Percentiles rank a stretch among this genome's conserved stretches.
phyloP scores from a whole-genome alignment of 2,329 filamentous ascomycete genomes.

The Neopestalotiopsis sp. region DNA sequence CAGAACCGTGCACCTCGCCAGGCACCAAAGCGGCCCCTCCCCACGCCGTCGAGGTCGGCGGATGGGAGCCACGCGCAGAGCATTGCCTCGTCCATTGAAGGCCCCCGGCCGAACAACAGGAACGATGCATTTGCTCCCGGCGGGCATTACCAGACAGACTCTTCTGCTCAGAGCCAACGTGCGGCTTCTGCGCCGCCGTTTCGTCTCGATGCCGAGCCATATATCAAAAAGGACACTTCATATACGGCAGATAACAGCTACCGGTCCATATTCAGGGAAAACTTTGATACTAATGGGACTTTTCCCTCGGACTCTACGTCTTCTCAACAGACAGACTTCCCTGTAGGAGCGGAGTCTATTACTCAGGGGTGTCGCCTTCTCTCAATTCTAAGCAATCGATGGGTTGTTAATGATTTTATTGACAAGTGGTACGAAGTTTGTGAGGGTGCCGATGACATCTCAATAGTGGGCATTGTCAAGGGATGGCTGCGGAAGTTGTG shows the following conservation, averaged over 20 bases:
- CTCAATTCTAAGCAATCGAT: conserved; percentile 35
- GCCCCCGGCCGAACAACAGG: background rate
- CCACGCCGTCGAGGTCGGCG: conserved; percentile 10
- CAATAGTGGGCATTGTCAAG: conserved; percentile 36
- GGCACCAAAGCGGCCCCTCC: background rate
- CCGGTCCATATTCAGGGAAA: conserved; percentile 10
- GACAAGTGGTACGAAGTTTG: conserved; percentile 34
- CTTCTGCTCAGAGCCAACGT: conserved; percentile 7
- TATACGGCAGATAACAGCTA: conserved; percentile 2
- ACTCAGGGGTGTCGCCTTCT: conserved; percentile 36
- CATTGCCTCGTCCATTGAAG: background rate
- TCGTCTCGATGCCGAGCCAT: conserved; percentile 8
- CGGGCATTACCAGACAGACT: background rate
- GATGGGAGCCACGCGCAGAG: background rate
- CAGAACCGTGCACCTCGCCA: conserved; percentile 14
- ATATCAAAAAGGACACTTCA: background rate
- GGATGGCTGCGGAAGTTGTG: conserved; percentile 37
- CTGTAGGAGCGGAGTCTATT: conserved; percentile 29
- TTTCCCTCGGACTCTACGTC: background rate
- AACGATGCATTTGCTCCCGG: background rate
- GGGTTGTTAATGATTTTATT: conserved; percentile 35
- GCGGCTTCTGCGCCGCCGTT: conserved; percentile 9
- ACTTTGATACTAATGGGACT: conserved; percentile 3
- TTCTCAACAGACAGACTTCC: background rate
- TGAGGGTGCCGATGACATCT: conserved; percentile 32